Evolutionary conservation across 78 protist genomes (phyloP), one percentile per base, ranked within the genome.

Genomic region (Polysphondylium violaceum): DNA sequence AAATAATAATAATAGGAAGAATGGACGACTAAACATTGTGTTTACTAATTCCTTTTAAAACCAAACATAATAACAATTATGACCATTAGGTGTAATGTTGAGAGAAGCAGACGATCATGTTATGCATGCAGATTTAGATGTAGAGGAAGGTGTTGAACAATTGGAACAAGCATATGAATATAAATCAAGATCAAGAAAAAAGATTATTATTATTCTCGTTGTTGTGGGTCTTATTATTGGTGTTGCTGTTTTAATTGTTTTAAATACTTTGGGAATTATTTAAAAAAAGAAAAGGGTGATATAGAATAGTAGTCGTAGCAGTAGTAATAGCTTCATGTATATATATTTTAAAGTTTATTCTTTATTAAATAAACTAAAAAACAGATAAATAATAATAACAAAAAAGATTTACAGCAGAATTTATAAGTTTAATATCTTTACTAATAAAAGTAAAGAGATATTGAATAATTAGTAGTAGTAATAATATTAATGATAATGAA

Each of bases 121-220:
- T 8, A 6, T 8, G 8, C 21, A 33, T 33, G 64, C 78, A 14
- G 64, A 72, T 72, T 21, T 72, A 19, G 51, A 72, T 17, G 43
- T 72, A 2, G 78, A 51, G 33, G 19, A 16, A 7, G 63, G 47
- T 31, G 41, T 72, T 19, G 63, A 31, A 33, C 64, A 72, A 51
- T 31, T 72, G 12, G 78, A 72, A 72, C 40, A 51, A 50, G 78
- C 78, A 72, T 72, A 72, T 51, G 64, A 31, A 31, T 72, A 72
- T 72, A 72, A 72, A 72, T 21, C 61, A 6, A 51, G 63, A 50
- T 50, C 63, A 31, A 72, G 60, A 72, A 72, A 72, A 27, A 72
- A 55, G 29, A 25, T 50, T 21, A 16, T 72, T 41, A 33, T 43
- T 33, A 29, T 72, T 1, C 44, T 14, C 0, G 16, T 68, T 68